These are phyloP conservation scores for Funneliformis geosporum DNA, from an alignment of 192 early-diverging fungal species.

Conservation along the genomic window DNA sequence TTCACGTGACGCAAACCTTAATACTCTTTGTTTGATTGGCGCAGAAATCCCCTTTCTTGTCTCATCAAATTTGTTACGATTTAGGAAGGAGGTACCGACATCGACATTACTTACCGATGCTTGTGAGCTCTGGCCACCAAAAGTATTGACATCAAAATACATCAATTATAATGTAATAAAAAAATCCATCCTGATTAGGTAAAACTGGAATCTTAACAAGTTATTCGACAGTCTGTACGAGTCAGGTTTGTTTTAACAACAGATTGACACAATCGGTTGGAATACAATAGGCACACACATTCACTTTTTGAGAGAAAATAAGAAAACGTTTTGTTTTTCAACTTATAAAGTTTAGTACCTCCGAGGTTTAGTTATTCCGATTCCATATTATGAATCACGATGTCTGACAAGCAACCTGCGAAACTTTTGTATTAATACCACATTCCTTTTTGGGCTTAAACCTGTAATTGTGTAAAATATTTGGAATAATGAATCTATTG, in stretches of 20 bases:
- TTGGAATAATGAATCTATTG: neutral
- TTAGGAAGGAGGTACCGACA: neutral
- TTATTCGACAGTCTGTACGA: neutral
- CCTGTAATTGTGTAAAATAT: neutral
- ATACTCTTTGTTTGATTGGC: no score
- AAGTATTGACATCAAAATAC: neutral
- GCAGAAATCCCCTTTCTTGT: neutral
- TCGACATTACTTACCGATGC: neutral
- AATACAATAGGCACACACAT: neutral
- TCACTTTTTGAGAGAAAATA: no score
- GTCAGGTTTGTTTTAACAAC: neutral
- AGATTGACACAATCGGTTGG: neutral
- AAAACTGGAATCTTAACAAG: neutral
- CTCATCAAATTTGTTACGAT: no score
- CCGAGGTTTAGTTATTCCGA: no score
- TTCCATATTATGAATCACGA: neutral
- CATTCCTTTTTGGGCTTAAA: neutral
- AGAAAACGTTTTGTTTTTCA: no score
- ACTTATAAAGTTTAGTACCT: no score
- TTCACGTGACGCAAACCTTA: neutral
- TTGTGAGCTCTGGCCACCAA: neutral
- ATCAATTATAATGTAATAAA: neutral
- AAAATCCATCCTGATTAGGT: neutral
- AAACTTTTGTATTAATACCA: no score
- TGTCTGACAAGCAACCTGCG: no score